Base-by-base conservation (phyloP, 495 filamentous ascomycete genomes). In the Xylaria scruposa region DNA sequence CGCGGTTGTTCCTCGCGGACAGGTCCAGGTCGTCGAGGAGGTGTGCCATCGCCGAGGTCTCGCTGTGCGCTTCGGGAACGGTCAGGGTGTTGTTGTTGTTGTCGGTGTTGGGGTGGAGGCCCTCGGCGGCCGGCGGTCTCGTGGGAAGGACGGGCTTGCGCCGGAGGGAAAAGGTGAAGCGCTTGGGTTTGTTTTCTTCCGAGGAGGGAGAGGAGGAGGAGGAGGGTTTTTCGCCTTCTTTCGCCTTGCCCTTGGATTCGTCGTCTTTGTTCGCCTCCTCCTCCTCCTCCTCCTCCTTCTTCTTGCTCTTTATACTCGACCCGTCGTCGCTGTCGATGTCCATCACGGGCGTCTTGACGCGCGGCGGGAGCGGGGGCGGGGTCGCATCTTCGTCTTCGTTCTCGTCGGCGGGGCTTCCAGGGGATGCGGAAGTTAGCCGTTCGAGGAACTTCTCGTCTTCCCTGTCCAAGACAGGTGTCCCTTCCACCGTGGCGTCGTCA, bases 21-120 rank as follows among this genome's bases (percentile, higher is more conserved):
- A 97, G 87, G 77, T 94, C 94, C 53, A 98, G 86, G 24, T 91
- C 84, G 79, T 95, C 91, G 31, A 98, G 89, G 9, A 94, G 88
- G 21, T 86, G 86, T 59, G 88, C 88, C 72, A 98, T 87, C 73
- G 97, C 96, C 59, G 91, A 87, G 68, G 88, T 85, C 78, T 97
- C 93, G 70, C 87, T 85, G 63, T 82, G 79, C 17, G 80, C 83
- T 46, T 75, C 72, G 68, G n/a, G 9, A 0, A 36, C 17, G 0
- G 31, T 17, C 24, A 77, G 74, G 0, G 75, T 67, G 10, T 71
- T 51, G 72, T 75, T 67, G 61, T 26, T 53, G 60, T 66, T 67
- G 17, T 71, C 56, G 73, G 76, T 67, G 61, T 26, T 58, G 60
- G 68, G 74, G 4, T 29, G 40, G 12, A 64, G 73, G 3, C 61